Percentiles rank a stretch among this genome's conserved stretches.
These are phyloP conservation scores for Backusella parvicylindrica DNA, from an alignment of 192 early-diverging fungal species.

Conservation along the genomic window DNA sequence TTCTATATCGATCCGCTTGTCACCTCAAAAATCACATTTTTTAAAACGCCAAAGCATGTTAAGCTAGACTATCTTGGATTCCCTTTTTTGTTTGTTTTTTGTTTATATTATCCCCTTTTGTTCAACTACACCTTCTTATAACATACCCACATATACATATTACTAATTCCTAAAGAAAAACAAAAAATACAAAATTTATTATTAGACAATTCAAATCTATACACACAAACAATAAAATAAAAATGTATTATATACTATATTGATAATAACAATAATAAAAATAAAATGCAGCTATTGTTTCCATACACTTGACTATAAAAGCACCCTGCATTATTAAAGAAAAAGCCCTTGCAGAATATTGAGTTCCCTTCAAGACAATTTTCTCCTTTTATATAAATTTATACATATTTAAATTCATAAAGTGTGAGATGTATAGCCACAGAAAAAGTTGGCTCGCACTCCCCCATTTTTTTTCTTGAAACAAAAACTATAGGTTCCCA, in stretches of 20 bases:
- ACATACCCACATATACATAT: background rate
- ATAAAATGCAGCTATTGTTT: background rate
- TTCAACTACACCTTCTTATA: background rate
- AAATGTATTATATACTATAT: background rate
- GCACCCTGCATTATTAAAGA: background rate
- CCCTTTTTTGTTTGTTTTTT: background rate
- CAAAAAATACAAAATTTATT: background rate
- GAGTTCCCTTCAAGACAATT: background rate
- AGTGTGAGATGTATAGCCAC: background rate
- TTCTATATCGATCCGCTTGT: background rate
- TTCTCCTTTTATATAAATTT: slow-evolving; percentile 2
- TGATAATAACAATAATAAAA: background rate
- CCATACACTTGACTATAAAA: background rate
- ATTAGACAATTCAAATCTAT: background rate
- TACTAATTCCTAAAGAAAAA: background rate
- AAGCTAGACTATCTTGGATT: background rate
- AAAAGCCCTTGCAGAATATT: background rate
- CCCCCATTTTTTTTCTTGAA: background rate
- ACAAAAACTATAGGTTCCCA: background rate
- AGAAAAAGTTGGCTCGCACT: background rate
- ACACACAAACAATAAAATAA: background rate
- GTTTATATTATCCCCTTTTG: background rate
- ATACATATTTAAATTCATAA: background rate
- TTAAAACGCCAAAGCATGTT: background rate
- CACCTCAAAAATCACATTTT: background rate